Evolutionary conservation across 106 monocot genomes (phyloP).

Genomic region (Cymbidium sinense): DNA sequence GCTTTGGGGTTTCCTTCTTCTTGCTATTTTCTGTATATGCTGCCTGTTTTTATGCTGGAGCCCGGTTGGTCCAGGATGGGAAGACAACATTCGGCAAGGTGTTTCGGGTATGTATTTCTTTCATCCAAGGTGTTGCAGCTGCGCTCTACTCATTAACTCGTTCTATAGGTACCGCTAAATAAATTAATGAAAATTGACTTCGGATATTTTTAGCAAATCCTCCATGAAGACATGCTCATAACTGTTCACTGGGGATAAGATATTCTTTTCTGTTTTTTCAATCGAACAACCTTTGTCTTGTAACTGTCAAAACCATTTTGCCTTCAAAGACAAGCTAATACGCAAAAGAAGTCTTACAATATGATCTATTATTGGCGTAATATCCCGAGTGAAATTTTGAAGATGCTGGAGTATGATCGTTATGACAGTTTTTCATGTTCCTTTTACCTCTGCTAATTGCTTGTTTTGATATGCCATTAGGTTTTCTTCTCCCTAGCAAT

Average conservation of each 20-base stretch:
- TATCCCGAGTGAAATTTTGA: neutral
- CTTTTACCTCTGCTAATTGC: neutral
- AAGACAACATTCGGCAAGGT: slow-evolving; percentile 52
- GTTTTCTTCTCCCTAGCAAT: slow-evolving; percentile 31
- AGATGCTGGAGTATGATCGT: too few relatives aligned
- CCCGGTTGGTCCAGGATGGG: slow-evolving; percentile 30
- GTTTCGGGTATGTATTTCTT: slow-evolving; percentile 32
- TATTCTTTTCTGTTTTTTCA: too few relatives aligned
- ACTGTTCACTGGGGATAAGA: too few relatives aligned
- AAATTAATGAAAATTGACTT: too few relatives aligned
- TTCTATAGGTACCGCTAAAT: neutral
- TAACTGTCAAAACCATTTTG: too few relatives aligned
- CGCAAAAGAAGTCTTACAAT: too few relatives aligned
- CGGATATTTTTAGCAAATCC: too few relatives aligned
- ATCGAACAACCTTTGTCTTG: too few relatives aligned
- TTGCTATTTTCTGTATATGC: slow-evolving; percentile 33
- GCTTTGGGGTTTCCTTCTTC: slow-evolving; percentile 36
- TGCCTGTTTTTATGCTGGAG: slow-evolving; percentile 36
- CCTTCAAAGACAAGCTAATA: too few relatives aligned
- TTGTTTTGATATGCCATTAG: slow-evolving; percentile 5
- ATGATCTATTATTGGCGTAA: neutral
- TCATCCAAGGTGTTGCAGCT: neutral
- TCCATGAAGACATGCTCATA: too few relatives aligned
- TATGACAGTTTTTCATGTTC: too few relatives aligned
- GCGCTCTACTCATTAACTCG: neutral